These are phyloP conservation scores for Pseudopyrenochaeta lycopersici DNA, from an alignment of 2,329 filamentous ascomycete genomes.

Conservation along the genomic window DNA sequence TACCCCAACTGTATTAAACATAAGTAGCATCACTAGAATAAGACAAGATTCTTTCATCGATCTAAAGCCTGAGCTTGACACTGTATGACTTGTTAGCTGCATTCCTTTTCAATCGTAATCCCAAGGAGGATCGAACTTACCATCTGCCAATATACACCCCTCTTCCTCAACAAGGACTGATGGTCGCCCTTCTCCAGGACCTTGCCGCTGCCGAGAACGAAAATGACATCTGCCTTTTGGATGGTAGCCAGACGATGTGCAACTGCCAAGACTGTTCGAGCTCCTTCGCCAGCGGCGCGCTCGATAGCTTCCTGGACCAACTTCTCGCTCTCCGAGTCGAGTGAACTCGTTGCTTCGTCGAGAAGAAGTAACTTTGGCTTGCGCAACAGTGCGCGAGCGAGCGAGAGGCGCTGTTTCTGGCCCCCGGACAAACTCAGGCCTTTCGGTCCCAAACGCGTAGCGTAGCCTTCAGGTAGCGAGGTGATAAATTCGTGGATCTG, in stretches of 20 bases:
- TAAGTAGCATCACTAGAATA: neutral
- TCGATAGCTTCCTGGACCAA: slow-evolving; percentile 48
- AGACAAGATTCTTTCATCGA: slow-evolving; percentile 18
- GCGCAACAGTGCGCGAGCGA: slow-evolving; percentile 45
- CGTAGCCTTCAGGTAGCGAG: slow-evolving; percentile 46
- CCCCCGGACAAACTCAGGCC: slow-evolving; percentile 46
- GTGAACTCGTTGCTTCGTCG: slow-evolving; percentile 46
- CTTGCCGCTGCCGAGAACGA: slow-evolving; percentile 50
- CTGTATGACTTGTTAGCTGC: slow-evolving; percentile 25
- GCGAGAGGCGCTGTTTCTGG: slow-evolving; percentile 46
- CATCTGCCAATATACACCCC: slow-evolving; percentile 43
- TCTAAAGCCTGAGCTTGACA: slow-evolving; percentile 52
- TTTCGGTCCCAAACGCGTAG: slow-evolving; percentile 46
- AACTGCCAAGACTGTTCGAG: slow-evolving; percentile 44
- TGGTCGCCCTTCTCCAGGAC: slow-evolving; percentile 49
- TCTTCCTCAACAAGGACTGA: slow-evolving; percentile 14
- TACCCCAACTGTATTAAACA: neutral
- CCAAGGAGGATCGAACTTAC: slow-evolving; percentile 20
- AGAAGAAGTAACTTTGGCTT: slow-evolving; percentile 43
- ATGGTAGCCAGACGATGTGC: slow-evolving; percentile 53
- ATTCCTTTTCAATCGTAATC: too few species aligned
- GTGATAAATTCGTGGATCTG: slow-evolving; percentile 52
- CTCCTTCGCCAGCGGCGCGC: slow-evolving; percentile 33
- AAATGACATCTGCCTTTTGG: slow-evolving; percentile 50
- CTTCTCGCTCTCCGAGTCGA: slow-evolving; percentile 47